A percentile compares a stretch with the other conserved stretches of the same genome.
Evolutionary conservation across 331 rosid genomes (phyloP).

Genomic region (Acacia concinna): DNA sequence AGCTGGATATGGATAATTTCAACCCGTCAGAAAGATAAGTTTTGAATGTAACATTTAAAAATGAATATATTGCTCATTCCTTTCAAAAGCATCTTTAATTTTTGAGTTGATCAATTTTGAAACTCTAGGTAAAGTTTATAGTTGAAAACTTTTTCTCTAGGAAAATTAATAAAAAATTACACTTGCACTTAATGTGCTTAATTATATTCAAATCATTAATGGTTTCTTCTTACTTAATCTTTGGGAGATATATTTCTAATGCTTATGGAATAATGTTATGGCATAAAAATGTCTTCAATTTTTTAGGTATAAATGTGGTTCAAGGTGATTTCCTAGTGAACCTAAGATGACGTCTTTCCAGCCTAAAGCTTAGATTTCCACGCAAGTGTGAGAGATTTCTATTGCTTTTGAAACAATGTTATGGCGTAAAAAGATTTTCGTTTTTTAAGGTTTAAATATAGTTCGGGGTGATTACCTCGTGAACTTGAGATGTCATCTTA

Average conservation of each 20-base stretch:
- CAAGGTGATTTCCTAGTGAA: not conserved
- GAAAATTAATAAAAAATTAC: not conserved
- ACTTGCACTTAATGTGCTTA: not conserved
- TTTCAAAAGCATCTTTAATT: conserved; percentile 19
- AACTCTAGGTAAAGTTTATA: conserved; percentile 4
- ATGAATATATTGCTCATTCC: not conserved
- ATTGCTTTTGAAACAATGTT: not conserved
- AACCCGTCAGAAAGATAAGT: conserved; percentile 26
- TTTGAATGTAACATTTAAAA: conserved; percentile 26
- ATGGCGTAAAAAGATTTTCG: not conserved
- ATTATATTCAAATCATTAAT: not conserved
- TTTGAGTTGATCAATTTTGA: conserved; percentile 8
- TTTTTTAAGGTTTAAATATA: not conserved
- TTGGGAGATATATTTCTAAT: not conserved
- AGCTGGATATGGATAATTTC: not conserved
- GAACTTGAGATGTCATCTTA: not conserved
- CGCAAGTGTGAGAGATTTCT: not conserved
- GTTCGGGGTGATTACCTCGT: not conserved
- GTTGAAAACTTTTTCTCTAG: not conserved
- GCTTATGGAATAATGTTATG: not conserved
- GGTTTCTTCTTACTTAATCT: not conserved
- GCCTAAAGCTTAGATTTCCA: not conserved
- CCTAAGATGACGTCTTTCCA: not conserved
- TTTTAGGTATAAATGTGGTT: not conserved
- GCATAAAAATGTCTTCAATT: too few relatives aligned